phyloP scores from a whole-genome alignment of 495 filamentous ascomycete species.

The Penicillium daleae region DNA sequence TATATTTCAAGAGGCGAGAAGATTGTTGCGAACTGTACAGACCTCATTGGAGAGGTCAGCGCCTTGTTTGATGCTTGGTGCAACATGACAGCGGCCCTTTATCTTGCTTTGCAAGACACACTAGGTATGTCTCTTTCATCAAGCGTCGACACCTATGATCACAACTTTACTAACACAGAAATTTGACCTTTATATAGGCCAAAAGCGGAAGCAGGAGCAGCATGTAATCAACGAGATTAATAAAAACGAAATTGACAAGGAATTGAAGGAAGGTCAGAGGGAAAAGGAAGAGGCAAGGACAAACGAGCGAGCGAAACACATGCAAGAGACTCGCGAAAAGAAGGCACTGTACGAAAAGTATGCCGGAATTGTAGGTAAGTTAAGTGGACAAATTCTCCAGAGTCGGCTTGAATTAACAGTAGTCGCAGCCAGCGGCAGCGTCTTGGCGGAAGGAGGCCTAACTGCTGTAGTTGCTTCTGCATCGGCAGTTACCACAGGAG shows the following conservation, averaged over 20 bases:
- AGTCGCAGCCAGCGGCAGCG: slow-evolving; percentile 8
- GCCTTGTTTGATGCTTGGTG: slow-evolving; percentile 7
- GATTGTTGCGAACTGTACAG: slow-evolving; percentile 7
- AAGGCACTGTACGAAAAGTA: slow-evolving; percentile 8
- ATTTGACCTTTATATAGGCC: slow-evolving; percentile 3
- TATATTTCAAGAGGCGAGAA: slow-evolving; percentile 9
- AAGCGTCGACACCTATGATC: slow-evolving; percentile 8
- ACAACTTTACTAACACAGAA: slow-evolving; percentile 9
- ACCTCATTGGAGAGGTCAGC: slow-evolving; percentile 10
- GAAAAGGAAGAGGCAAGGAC: slow-evolving; percentile 10
- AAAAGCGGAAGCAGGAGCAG: slow-evolving; percentile 8
- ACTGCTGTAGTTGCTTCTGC: slow-evolving; percentile 10
- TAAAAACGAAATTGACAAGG: slow-evolving; percentile 9
- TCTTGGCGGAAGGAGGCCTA: slow-evolving; percentile 8
- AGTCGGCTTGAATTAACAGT: slow-evolving; percentile 7
- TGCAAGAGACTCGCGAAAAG: slow-evolving; percentile 7
- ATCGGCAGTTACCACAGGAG: slow-evolving; percentile 8
- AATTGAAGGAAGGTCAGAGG: slow-evolving; percentile 10
- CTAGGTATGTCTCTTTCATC: slow-evolving; percentile 9
- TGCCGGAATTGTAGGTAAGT: slow-evolving; percentile 10
- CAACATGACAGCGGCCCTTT: slow-evolving; percentile 8
- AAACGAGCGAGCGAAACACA: slow-evolving; percentile 7
- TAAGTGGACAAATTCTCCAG: slow-evolving; percentile 5
- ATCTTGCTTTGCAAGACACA: slow-evolving; percentile 7
- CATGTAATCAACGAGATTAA: slow-evolving; percentile 10